Evolutionary conservation across 2,329 filamentous ascomycete species (phyloP), one percentile per base, ranked within the genome.

Genomic region (Colletotrichum gigasporum): DNA sequence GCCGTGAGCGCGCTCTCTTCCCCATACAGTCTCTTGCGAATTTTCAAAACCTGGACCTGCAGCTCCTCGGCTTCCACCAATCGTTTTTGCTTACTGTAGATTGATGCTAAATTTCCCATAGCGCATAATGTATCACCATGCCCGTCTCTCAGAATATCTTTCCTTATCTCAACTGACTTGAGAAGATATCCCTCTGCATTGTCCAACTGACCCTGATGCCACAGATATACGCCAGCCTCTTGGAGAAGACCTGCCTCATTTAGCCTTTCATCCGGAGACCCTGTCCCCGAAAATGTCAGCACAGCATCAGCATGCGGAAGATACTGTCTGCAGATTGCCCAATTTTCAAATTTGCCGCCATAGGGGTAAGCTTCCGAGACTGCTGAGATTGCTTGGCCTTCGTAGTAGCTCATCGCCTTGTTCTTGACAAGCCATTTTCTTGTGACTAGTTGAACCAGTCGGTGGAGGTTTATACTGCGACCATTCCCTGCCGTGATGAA

Each of bases 371-470:
- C 35, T 0, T 68, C n/a, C 0, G 70, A 70, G 4, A 77, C 69
- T 0, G 63, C 52, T 0, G 52, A 26, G 0, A 76, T 48, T 0
- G 73, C 74, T 14, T 68, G 28, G 20, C 50, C 45, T 1, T 62
- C 55, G 10, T 70, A 74, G 2, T 59, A 24, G 0, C 5, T 1
- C 6, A 67, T 53, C 0, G 3, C 63, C n/a, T n/a, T n/a, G n/a
- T 71, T 68, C 0, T 42, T 24, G 0, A 4, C 3, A 6, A 79
- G 62, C 76, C 76, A 79, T 37, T 69, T 71, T 5, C 63, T 68
- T 0, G 74, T 76, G 0, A 73, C 71, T 9, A 78, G 54, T n/a
- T 79, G 76, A 0, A 79, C 68, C 1, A 79, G 73, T 0, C 74
- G 74, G 56, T 78, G 76, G 68, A 79, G 73, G 6, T 72, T 55